Percentiles rank a stretch among this genome's conserved stretches.
phyloP scores from a whole-genome alignment of 768 basidiomycete genomes.

The Dictyophora rubrovolvata region DNA sequence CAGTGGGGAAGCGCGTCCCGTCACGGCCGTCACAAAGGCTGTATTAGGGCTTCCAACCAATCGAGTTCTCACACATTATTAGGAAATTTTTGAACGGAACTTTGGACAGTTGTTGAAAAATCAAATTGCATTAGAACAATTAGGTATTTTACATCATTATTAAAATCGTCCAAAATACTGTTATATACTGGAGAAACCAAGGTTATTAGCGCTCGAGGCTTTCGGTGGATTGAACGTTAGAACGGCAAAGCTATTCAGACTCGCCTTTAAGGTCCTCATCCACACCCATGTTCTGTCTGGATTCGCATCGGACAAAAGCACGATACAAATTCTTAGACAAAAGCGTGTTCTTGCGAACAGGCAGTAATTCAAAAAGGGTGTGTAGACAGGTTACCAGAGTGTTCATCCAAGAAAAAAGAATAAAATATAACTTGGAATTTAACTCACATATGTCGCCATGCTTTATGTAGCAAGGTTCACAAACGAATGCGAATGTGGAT shows the following conservation, averaged over 20 bases:
- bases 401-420: conserved; percentile 41
- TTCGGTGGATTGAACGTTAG: not conserved
- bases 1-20: not conserved
- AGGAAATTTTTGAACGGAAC: too few relatives aligned
- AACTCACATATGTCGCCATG: too few relatives aligned
- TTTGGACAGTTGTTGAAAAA: too few relatives aligned
- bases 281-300: conserved; percentile 42
- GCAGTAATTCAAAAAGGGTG: conserved; percentile 32
- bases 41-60: not conserved
- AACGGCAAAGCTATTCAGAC: conserved; percentile 47
- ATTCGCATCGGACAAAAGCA: conserved; percentile 18
- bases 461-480: too few relatives aligned
- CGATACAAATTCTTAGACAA: not conserved
- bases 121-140: too few relatives aligned
- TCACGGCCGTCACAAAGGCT: conserved; percentile 3
- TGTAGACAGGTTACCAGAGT: conserved; percentile 77
- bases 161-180: too few relatives aligned
- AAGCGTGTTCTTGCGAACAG: not conserved
- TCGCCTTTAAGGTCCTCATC: conserved; percentile 78
- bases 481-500: conserved; percentile 36
- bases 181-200: too few relatives aligned
- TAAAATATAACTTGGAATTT: too few relatives aligned
- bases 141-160: too few relatives aligned
- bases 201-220: too few relatives aligned
- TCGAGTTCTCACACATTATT: too few relatives aligned